A percentile compares a stretch with the other conserved stretches of the same genome.
phyloP scores from a whole-genome alignment of 2,329 filamentous ascomycete species.

The Calonectria crousiana region DNA sequence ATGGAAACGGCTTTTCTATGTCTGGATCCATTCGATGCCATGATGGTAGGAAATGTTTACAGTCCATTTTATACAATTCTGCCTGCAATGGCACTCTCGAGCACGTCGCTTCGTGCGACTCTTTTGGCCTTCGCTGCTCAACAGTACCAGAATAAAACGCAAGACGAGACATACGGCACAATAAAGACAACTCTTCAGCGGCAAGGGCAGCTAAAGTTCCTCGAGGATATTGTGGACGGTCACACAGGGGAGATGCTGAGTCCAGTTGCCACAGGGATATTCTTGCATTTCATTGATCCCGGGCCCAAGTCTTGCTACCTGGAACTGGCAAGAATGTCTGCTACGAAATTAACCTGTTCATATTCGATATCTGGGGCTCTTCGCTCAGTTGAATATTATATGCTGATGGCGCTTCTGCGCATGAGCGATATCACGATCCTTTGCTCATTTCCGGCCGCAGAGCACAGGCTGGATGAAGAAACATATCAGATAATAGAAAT shows the following conservation, averaged over 20 bases:
- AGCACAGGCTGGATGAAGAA: not conserved
- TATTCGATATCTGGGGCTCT: not conserved
- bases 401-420: not conserved
- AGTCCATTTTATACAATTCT: not conserved
- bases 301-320: not conserved
- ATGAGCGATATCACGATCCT: not conserved
- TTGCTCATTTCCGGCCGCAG: not conserved
- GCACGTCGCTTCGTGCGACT: not conserved
- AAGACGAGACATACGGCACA: not conserved
- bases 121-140: not conserved
- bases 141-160: not conserved
- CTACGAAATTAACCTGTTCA: not conserved
- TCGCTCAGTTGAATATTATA: not conserved
- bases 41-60: not conserved
- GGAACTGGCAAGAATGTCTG: not conserved
- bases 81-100: not conserved
- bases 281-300: not conserved
- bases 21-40: not conserved
- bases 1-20: not conserved
- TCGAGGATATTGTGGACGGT: not conserved
- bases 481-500: not conserved
- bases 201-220: not conserved
- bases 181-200: not conserved
- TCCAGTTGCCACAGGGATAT: not conserved
- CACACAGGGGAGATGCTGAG: not conserved